Percentiles rank a stretch among this genome's conserved stretches.
These are phyloP conservation scores for Yamadazyma sp. DNA, from an alignment of 1,139 yeast genomes.

Conservation along the genomic window DNA sequence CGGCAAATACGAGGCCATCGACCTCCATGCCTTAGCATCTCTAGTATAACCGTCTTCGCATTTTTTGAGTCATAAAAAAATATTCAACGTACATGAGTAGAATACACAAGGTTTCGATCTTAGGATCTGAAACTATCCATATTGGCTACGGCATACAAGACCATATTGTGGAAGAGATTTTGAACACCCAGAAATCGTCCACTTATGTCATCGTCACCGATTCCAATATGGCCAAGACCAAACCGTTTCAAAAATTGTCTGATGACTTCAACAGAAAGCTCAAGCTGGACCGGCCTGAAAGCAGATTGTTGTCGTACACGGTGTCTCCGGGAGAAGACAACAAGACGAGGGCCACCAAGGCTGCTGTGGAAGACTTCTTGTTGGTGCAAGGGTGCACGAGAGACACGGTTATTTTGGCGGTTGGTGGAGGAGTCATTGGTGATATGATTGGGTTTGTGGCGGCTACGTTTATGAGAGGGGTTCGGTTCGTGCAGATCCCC, in stretches of 20 bases:
- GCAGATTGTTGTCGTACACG: conserved; percentile 70
- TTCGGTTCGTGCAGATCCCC: conserved; percentile 90
- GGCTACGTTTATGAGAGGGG: conserved; percentile 98
- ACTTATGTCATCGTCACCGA: conserved; percentile 93
- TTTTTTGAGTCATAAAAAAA: not conserved
- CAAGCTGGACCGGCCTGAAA: conserved; percentile 32
- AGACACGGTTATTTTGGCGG: conserved; percentile 91
- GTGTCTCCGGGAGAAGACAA: conserved; percentile 94
- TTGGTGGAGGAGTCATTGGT: conserved; percentile 99
- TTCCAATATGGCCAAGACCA: conserved; percentile 69
- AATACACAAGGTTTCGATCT: conserved; percentile 61
- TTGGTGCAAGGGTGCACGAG: conserved; percentile 89
- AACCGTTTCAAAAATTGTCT: conserved; percentile 50
- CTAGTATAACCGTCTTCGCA: too few species aligned
- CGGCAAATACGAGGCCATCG: not conserved
- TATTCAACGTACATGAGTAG: conserved; percentile 20
- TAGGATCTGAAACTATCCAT: conserved; percentile 84
- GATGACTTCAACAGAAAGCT: conserved; percentile 33
- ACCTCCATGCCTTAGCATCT: not conserved
- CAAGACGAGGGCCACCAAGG: conserved; percentile 87
- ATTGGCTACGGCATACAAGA: conserved; percentile 83
- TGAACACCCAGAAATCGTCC: conserved; percentile 68
- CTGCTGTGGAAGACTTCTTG: conserved; percentile 88
- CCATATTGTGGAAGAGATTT: conserved; percentile 72
- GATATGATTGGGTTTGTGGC: conserved; percentile 99